Conservation (phyloP, 1,284 basidiomycete species). For the Irpex lacteus region DNA sequence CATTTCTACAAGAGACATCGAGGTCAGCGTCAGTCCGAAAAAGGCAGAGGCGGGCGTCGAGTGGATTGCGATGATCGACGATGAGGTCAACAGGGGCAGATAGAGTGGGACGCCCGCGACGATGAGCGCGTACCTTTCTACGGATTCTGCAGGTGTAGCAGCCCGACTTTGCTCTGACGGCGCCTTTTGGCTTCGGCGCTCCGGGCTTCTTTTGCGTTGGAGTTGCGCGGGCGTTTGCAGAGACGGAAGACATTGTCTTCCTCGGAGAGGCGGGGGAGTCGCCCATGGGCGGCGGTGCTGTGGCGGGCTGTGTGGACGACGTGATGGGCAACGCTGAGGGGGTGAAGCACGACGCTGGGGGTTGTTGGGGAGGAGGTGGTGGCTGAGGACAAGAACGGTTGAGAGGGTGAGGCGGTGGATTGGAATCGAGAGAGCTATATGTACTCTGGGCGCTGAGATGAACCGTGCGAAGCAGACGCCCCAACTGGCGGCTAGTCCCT, state of each 20-base stretch:
- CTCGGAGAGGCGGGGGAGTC: slow-evolving; percentile 32
- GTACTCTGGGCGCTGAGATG: slow-evolving; percentile 31
- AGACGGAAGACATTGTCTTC: slow-evolving; percentile 35
- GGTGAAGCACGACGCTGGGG: slow-evolving; percentile 18
- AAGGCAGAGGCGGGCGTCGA: slow-evolving; percentile 12
- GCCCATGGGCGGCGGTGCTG: slow-evolving; percentile 24
- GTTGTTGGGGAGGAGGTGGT: slow-evolving; percentile 21
- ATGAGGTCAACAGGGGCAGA: slow-evolving; percentile 14
- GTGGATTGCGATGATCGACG: slow-evolving; percentile 15
- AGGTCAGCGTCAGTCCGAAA: slow-evolving; percentile 15
- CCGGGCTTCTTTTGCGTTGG: slow-evolving; percentile 44
- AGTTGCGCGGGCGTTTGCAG: slow-evolving; percentile 28
- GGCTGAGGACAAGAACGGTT: slow-evolving; percentile 19
- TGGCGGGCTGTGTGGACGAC: slow-evolving; percentile 18
- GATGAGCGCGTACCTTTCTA: slow-evolving; percentile 55
- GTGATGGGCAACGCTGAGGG: slow-evolving; percentile 15
- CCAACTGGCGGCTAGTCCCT: slow-evolving; percentile 12
- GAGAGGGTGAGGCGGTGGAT: slow-evolving; percentile 18
- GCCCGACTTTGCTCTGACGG: slow-evolving; percentile 77
- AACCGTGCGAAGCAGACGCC: slow-evolving; percentile 23
- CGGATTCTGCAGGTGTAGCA: slow-evolving; percentile 84
- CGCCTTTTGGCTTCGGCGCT: slow-evolving; percentile 71
- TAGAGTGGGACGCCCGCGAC: slow-evolving; percentile 13
- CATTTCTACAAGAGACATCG: slow-evolving; percentile 58
- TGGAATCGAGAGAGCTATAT: slow-evolving; percentile 24